Base-by-base conservation (phyloP, 2,329 filamentous ascomycete genomes). In the Dissoconium aciculare region DNA sequence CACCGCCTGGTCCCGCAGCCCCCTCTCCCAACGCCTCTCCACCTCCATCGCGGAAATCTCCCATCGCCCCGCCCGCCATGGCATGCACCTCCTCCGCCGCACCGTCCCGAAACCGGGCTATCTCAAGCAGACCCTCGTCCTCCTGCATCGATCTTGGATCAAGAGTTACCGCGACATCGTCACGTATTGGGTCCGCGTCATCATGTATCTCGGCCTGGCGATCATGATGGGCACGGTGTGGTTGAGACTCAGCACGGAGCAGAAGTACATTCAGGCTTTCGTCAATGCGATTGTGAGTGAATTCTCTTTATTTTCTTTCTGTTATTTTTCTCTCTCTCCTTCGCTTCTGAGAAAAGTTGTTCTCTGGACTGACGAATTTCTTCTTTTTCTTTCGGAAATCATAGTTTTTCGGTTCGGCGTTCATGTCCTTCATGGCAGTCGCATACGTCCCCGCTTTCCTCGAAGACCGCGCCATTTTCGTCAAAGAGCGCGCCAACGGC, bases 221-320 rank as follows among this genome's bases (percentile, higher is more conserved):
- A 69, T 87, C 40, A 74, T 87, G 68, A 83, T 84, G 74, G 81
- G 82, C 3, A 89, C 82, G 0, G 78, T 91, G 5, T 91, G 78
- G 74, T 57, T 89, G n/a, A 69, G 80, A 3, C 63, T 91, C 2
- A 55, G 64, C 3, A 62, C 72, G 0, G 57, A 63, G 0, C 81
- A 89, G 49, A 59, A 66, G 26, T 74, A 76, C 34, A 87, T 91
- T 40, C 74, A 81, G 43, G 71, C 80, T 0, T 77, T 80, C 42
- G 79, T 74, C 51, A 91, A 89, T 47, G 78, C 78, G 12, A 76
- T 89, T 39, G 45, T 47, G 35, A 37, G 45, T 40, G 6, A n/a
- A n/a, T n/a, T n/a, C n/a, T n/a, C n/a, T n/a, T n/a, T n/a, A n/a
- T n/a, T n/a, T n/a, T n/a, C n/a, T n/a, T n/a, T n/a, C n/a, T n/a